Conservation (phyloP, 371 early-diverging fungal genomes). For the Haplosporangium sp. region DNA sequence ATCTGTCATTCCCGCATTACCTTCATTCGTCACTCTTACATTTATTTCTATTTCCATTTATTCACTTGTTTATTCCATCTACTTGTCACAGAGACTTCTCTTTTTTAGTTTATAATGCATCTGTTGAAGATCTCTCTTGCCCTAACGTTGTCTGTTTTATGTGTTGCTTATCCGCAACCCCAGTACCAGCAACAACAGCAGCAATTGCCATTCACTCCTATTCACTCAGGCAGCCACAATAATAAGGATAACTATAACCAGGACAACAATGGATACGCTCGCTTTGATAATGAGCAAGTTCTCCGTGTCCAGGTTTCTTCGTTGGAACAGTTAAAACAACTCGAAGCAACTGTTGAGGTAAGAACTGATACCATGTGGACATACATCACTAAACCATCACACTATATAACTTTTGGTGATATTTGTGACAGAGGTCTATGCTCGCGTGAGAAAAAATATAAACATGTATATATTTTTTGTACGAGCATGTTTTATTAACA, state of each 20-base stretch:
- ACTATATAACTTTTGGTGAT: neutral
- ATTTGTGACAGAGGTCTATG: neutral
- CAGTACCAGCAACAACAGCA: conserved; percentile 12
- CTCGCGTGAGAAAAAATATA: neutral
- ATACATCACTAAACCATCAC: neutral
- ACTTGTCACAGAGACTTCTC: no score
- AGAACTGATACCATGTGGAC: neutral
- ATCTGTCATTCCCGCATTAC: no score
- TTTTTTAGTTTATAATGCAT: conserved; percentile 16
- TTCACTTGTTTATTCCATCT: neutral
- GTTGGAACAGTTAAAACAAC: conserved; percentile 37
- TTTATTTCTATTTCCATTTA: neutral
- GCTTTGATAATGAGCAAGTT: conserved; percentile 51
- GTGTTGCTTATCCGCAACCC: conserved; percentile 20
- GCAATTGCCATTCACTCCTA: conserved; percentile 23
- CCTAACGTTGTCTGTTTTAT: conserved; percentile 24
- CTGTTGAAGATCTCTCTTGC: conserved; percentile 41
- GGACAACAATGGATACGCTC: conserved; percentile 28
- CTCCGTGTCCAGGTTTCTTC: conserved; percentile 46
- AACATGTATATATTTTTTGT: neutral
- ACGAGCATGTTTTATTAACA: neutral
- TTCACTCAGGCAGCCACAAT: neutral
- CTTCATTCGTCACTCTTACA: neutral
- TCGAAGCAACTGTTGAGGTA: conserved; percentile 48
- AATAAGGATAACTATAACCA: conserved; percentile 2